Evolutionary conservation across 306 rosid genomes (phyloP).

Genomic region (Acacia confusa): DNA sequence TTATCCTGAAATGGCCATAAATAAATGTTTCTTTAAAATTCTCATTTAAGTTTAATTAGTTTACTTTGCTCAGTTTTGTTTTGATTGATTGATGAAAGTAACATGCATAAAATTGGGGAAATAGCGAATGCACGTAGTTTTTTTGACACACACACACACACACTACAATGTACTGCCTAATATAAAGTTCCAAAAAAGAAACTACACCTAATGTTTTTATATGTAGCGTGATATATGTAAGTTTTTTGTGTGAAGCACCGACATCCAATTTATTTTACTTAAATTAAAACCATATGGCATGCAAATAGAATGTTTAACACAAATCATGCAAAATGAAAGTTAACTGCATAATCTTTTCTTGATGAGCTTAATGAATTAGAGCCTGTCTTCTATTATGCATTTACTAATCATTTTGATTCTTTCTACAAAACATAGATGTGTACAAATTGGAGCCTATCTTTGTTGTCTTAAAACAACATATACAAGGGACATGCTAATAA

Average conservation of each 20-base stretch:
- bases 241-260: not conserved
- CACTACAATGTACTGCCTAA: not conserved
- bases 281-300: too few relatives aligned
- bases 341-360: not conserved
- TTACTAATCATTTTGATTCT: not conserved
- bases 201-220: not conserved
- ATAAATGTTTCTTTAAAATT: not conserved
- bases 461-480: not conserved
- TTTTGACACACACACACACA: not conserved
- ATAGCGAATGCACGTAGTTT: not conserved
- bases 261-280: not conserved
- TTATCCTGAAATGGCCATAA: not conserved
- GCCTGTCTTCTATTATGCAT: not conserved
- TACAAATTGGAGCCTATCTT: too few relatives aligned
- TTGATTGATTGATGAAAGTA: not conserved
- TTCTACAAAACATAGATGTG: not conserved
- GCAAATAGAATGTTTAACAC: not conserved
- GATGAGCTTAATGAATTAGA: not conserved
- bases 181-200: not conserved
- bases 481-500: not conserved
- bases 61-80: not conserved
- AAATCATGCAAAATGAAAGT: not conserved
- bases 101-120: not conserved
- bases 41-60: not conserved
- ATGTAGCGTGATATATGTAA: not conserved